Conservation (phyloP, 208 protist species). For the Leptomonas seymouri region DNA sequence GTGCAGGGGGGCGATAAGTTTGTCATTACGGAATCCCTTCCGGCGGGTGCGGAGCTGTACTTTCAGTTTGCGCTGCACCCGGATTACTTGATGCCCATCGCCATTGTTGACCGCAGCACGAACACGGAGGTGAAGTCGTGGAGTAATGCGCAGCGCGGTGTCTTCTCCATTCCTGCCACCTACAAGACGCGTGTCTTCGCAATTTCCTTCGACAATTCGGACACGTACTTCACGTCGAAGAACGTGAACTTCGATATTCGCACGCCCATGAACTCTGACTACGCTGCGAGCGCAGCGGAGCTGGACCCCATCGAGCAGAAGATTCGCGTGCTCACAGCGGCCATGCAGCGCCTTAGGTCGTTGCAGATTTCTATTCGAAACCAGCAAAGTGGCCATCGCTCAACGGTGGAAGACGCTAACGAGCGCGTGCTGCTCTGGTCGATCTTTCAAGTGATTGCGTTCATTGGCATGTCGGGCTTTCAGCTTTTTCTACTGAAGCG, state of each 20-base stretch:
- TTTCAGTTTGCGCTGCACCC: constrained; percentile 56
- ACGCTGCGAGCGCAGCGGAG: constrained; percentile 23
- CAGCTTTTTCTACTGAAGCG: constrained; percentile 82
- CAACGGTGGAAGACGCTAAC: constrained; percentile 68
- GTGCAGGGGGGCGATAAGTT: constrained; percentile 36
- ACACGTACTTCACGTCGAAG: constrained; percentile 40
- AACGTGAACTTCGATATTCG: constrained; percentile 56
- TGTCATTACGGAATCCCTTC: constrained; percentile 41
- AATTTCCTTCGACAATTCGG: constrained; percentile 61
- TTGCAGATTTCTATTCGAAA: constrained; percentile 53
- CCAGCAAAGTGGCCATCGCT: constrained; percentile 69
- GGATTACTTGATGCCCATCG: constrained; percentile 31
- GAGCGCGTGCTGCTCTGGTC: constrained; percentile 68
- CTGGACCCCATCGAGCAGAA: constrained; percentile 80
- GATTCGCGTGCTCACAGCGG: constrained; percentile 33
- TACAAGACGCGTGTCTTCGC: constrained; percentile 19
- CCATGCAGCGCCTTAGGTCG: constrained; percentile 48
- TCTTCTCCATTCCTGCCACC: constrained; percentile 34
- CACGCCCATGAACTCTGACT: constrained; percentile 33
- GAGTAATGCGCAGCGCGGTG: constrained; percentile 29
- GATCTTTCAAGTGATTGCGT: constrained; percentile 63
- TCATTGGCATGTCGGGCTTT: constrained; percentile 66
- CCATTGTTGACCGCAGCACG: constrained; percentile 27
- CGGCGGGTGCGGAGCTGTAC: constrained; percentile 30
- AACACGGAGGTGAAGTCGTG: constrained; percentile 34